Percentiles rank a stretch among this genome's conserved stretches.
Conservation (phyloP, 148 eudicot species). For the Camellia sinensis region DNA sequence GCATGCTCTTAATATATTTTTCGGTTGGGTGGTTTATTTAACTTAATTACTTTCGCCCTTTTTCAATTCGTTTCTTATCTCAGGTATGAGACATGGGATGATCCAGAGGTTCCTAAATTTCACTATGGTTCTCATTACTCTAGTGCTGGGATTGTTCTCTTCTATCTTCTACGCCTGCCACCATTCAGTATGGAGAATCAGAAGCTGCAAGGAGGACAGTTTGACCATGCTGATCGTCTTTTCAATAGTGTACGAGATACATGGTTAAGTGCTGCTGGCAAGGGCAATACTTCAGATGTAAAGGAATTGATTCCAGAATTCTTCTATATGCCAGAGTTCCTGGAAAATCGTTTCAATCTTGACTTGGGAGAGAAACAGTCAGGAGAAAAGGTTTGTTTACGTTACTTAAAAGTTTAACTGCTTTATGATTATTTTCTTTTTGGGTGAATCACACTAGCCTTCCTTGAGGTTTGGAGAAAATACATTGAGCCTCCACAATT, state of each 20-base stretch:
- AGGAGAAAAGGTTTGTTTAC: conserved; percentile 80
- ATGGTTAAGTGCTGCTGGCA: conserved; percentile 98
- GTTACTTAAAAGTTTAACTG: neutral
- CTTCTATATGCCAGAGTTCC: conserved; percentile 95
- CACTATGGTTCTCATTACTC: conserved; percentile 99
- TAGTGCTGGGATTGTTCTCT: conserved; percentile 98
- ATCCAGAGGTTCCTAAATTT: conserved; percentile 97
- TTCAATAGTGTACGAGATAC: conserved; percentile 88
- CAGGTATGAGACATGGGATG: conserved; percentile 99
- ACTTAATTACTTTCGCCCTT: neutral
- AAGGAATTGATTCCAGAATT: conserved; percentile 98
- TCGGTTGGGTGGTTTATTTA: neutral
- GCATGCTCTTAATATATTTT: neutral
- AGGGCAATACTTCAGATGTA: conserved; percentile 97
- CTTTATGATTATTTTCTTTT: neutral
- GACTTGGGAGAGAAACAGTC: conserved; percentile 98
- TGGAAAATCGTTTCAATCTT: conserved; percentile 84
- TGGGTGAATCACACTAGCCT: neutral
- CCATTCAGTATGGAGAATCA: conserved; percentile 92
- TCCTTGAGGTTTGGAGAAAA: too few relatives aligned
- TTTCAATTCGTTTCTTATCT: conserved; percentile 8
- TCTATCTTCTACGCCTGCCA: conserved; percentile 90
- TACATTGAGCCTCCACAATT: too few relatives aligned
- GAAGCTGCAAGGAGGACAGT: conserved; percentile 98
- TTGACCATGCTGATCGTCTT: conserved; percentile 99